A percentile compares a stretch with the other conserved stretches of the same genome.
Conservation (phyloP, 129 eudicot species). For the Chrysanthemum seticuspe region DNA sequence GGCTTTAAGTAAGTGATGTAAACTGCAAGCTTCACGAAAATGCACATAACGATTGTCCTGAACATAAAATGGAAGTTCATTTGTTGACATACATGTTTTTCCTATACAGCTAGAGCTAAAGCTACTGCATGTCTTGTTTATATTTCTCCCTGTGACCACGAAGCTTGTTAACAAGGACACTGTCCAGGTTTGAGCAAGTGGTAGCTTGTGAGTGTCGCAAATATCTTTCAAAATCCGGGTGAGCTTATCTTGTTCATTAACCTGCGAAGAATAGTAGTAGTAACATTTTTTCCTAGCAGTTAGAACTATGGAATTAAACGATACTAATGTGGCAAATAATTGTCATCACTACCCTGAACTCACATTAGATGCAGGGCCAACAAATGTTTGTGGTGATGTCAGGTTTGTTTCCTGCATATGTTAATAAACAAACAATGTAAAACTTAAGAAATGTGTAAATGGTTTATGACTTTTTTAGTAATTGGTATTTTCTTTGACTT, state of each 20-base stretch:
- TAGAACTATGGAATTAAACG: not conserved
- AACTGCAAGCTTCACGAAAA: not conserved
- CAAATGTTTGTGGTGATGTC: slow-evolving; percentile 16
- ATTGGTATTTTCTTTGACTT: no score
- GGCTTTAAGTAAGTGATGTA: slow-evolving; percentile 4
- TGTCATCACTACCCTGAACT: not conserved
- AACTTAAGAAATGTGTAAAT: no score
- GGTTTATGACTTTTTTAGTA: no score
- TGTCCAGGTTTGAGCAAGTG: slow-evolving; percentile 8
- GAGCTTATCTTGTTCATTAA: slow-evolving; percentile 9
- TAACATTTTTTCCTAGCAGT: not conserved
- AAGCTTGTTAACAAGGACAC: slow-evolving; percentile 2
- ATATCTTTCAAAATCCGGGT: slow-evolving; percentile 4
- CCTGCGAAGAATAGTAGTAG: not conserved
- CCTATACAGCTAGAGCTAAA: slow-evolving; percentile 3
- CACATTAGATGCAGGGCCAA: not conserved
- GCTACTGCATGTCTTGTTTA: slow-evolving; percentile 6
- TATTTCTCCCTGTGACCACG: not conserved
- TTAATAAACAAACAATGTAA: not conserved
- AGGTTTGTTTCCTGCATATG: slow-evolving; percentile 7
- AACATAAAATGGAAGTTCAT: not conserved
- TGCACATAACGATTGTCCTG: not conserved
- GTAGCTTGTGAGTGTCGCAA: slow-evolving; percentile 5
- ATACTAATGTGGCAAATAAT: not conserved
- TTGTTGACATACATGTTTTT: slow-evolving; percentile 5